These are phyloP conservation scores for Scutellaria baicalensis DNA, from an alignment of 257 asterid genomes.

Conservation along the genomic window DNA sequence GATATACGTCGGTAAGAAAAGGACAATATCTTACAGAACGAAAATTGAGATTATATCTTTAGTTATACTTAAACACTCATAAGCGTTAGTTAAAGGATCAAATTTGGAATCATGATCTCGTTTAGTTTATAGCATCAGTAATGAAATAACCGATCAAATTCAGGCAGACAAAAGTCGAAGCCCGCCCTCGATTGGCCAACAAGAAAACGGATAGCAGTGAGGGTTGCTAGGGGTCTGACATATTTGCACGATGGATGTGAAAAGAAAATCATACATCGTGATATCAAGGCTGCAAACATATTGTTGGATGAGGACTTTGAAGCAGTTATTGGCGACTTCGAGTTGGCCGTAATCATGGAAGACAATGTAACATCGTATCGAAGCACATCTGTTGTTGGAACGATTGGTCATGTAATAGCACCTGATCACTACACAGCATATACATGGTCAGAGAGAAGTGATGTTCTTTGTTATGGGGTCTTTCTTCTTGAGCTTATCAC, in stretches of 20 bases:
- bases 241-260: neutral
- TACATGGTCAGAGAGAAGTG: neutral
- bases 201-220: neutral
- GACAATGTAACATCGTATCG: too few species aligned
- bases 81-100: too few species aligned
- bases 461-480: constrained; percentile 4
- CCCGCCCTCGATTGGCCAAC: neutral
- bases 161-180: too few species aligned
- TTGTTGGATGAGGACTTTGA: neutral
- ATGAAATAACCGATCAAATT: too few species aligned
- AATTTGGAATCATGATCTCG: too few species aligned
- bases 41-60: too few species aligned
- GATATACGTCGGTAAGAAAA: too few species aligned
- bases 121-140: too few species aligned
- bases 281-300: constrained; percentile 2
- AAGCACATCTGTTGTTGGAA: neutral
- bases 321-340: constrained; percentile 4
- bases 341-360: neutral
- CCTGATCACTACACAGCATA: neutral
- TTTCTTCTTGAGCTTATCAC: constrained; percentile 19
- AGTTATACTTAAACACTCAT: too few species aligned
- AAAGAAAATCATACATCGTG: neutral
- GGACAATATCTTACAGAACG: too few species aligned
- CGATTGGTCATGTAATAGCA: neutral
- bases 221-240: constrained; percentile 6